Base-by-base conservation (phyloP, 495 filamentous ascomycete genomes). In the Penicillium lagena region DNA sequence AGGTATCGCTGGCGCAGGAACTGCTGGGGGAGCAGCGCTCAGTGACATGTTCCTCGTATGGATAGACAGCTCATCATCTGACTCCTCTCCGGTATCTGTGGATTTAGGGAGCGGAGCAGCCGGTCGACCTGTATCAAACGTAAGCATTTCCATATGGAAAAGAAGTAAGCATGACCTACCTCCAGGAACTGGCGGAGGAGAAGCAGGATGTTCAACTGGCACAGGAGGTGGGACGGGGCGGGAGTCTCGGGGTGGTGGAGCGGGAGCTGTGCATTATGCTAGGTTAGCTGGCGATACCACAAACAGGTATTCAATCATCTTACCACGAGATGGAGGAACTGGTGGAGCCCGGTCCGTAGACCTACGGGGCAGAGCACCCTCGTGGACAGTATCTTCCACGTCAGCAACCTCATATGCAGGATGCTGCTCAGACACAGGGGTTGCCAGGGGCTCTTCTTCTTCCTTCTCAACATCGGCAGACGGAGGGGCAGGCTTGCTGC, bases 61-160 rank as follows among this genome's bases (percentile, higher is more conserved):
- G 39, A 79, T 66, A n/a, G 89, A 93, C 64, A 95, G 70, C 58
- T 98, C 93, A 64, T 97, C 94, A 64, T 95, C 94, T 9, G 91
- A 96, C 56, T 84, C 88, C 7, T 90, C 94, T 22, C 90, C 91
- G 45, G 80, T 75, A 49, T 82, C 90, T 39, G 71, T 66, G 37
- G 76, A 62, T 35, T 64, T 62, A 8, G 74, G 64, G 47, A 70
- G 58, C 22, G 73, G 76, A 51, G 74, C 72, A 13, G 71, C 67
- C 34, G 80, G 75, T 47, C 81, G 82, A 42, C 77, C 83, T 87
- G 45, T 22, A 22, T 0, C 6, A 22, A 22, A 22, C 15, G 11
- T 5, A 4, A 35, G 29, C 39, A 43, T 68, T 43, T 63, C 54
- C 69, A 52, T 72, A 54, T 42, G 43, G 41, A 13, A 44, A 56